These are phyloP conservation scores for Prunus yedoensis DNA, from an alignment of 331 rosid genomes.

Conservation along the genomic window DNA sequence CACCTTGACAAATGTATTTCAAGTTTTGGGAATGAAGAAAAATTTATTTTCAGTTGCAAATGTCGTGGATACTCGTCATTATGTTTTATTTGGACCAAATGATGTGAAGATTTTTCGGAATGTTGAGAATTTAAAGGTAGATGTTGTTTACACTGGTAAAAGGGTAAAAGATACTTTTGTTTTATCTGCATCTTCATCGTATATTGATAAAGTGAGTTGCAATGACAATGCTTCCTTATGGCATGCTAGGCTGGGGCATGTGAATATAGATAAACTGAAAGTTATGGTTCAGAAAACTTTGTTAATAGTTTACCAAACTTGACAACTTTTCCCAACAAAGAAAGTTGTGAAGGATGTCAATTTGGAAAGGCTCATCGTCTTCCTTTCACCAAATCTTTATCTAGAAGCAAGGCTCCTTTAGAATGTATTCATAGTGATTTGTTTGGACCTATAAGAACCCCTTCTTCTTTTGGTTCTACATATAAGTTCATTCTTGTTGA, in stretches of 20 bases:
- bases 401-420: neutral
- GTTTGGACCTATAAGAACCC: neutral
- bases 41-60: constrained; percentile 10
- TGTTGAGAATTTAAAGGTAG: neutral
- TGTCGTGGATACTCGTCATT: neutral
- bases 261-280: neutral
- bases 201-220: neutral
- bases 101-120: constrained; percentile 12
- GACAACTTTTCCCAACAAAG: neutral
- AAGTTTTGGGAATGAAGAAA: neutral
- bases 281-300: neutral
- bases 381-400: constrained; percentile 6
- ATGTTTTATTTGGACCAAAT: neutral
- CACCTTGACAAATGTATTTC: neutral
- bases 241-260: constrained; percentile 16
- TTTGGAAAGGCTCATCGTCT: neutral
- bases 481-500: neutral
- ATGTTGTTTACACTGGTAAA: neutral
- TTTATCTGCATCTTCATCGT: constrained; percentile 1
- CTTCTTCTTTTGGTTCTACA: neutral
- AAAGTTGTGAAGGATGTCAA: neutral
- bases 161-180: constrained; percentile 2
- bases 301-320: neutral
- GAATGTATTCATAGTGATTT: neutral
- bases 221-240: neutral